Percentiles rank a stretch among this genome's conserved stretches.
Evolutionary conservation across 2,329 filamentous ascomycete genomes (phyloP).

Genomic region (Pseudogymnoascus sp.): DNA sequence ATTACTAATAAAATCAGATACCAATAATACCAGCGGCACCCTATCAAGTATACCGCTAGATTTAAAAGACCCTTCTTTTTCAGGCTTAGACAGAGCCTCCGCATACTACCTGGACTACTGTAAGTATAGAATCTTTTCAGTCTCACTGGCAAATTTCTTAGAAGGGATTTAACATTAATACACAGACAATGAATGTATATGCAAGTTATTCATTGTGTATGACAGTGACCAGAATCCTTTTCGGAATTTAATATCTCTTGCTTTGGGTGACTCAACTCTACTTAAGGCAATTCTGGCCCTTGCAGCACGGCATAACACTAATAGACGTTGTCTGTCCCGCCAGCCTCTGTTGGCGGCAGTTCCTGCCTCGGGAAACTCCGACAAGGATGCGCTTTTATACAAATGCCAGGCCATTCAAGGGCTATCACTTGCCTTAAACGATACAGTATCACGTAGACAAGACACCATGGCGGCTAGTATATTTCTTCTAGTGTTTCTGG

Average conservation of each 20-base stretch:
- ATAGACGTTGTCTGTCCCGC: slow-evolving; percentile 24
- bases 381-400: slow-evolving; percentile 28
- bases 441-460: slow-evolving; percentile 12
- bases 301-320: slow-evolving; percentile 30
- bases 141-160: background rate
- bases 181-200: slow-evolving; percentile 30
- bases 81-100: background rate
- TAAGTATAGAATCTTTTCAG: background rate
- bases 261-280: slow-evolving; percentile 25
- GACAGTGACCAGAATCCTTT: slow-evolving; percentile 31
- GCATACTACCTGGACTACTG: background rate
- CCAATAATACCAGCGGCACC: background rate
- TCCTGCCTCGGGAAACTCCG: slow-evolving; percentile 16
- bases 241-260: slow-evolving; percentile 27
- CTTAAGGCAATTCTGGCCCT: slow-evolving; percentile 30
- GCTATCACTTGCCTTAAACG: slow-evolving; percentile 21
- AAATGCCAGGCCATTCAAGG: slow-evolving; percentile 31
- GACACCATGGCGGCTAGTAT: slow-evolving; percentile 30
- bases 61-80: background rate
- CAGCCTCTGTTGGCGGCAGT: slow-evolving; percentile 12
- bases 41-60: background rate
- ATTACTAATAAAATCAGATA: background rate
- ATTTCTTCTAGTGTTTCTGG: slow-evolving; percentile 22
- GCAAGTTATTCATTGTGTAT: slow-evolving; percentile 30
- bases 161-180: background rate